Conservation (phyloP, 192 early-diverging fungal species). For the Gamsiella multidivaricata region DNA sequence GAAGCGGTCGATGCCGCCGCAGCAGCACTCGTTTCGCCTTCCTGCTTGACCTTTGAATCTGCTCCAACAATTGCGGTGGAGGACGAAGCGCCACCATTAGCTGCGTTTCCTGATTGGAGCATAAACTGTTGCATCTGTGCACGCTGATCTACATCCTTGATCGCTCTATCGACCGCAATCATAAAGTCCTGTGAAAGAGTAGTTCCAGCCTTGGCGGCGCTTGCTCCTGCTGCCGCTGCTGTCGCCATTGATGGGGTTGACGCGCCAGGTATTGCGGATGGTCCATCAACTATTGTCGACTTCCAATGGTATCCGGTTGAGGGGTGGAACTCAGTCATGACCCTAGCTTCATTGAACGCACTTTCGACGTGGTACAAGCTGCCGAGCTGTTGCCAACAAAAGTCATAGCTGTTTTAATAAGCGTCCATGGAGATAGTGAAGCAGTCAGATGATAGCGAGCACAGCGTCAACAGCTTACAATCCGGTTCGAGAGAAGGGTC, state of each 20-base stretch:
- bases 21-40: slow-evolving; percentile 1
- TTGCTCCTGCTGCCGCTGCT: background rate
- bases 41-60: slow-evolving; percentile 29
- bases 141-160: slow-evolving; percentile 29
- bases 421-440: too few relatives aligned
- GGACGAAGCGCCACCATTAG: background rate
- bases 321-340: slow-evolving; percentile 66
- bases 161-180: slow-evolving; percentile 30
- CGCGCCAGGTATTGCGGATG: slow-evolving; percentile 8
- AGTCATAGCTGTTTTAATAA: too few relatives aligned
- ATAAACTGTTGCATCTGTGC: slow-evolving; percentile 12
- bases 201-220: slow-evolving; percentile 15
- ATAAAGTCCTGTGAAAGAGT: slow-evolving; percentile 31
- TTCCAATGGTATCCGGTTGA: slow-evolving; percentile 71
- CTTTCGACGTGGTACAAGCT: slow-evolving; percentile 64
- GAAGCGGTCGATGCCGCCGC: background rate
- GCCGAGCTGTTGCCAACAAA: slow-evolving; percentile 52
- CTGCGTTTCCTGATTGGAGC: slow-evolving; percentile 9
- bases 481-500: slow-evolving; percentile 72
- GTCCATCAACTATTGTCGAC: slow-evolving; percentile 4
- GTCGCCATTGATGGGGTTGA: background rate
- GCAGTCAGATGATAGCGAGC: too few relatives aligned
- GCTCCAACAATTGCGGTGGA: background rate
- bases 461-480: slow-evolving; percentile 65
- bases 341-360: slow-evolving; percentile 66